Evolutionary conservation across 371 early-diverging fungal species (phyloP).

Genomic region (Mucor mucedo): DNA sequence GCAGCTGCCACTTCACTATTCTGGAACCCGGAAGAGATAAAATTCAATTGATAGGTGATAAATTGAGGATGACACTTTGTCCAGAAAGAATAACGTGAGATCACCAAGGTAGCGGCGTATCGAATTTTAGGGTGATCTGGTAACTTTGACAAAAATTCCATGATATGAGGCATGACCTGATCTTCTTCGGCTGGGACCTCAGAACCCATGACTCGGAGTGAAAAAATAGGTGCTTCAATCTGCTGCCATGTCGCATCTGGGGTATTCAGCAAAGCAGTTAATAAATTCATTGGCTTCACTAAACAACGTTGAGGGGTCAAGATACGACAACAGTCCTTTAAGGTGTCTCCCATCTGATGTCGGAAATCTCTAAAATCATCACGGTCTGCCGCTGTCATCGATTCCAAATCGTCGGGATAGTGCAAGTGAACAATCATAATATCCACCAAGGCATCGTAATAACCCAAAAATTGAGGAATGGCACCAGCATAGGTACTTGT

Average conservation of each 20-base stretch:
- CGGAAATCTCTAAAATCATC: conserved; percentile 96
- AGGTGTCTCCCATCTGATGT: conserved; percentile 95
- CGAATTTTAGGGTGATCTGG: conserved; percentile 91
- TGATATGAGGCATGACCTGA: conserved; percentile 84
- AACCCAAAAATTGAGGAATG: conserved; percentile 59
- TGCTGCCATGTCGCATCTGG: conserved; percentile 80
- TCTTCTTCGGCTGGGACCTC: conserved; percentile 75
- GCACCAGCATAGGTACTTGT: conserved; percentile 47
- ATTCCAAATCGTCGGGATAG: conserved; percentile 74
- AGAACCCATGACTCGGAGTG: conserved; percentile 91
- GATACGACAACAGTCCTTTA: conserved; percentile 91
- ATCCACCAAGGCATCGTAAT: conserved; percentile 77
- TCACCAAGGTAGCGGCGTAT: conserved; percentile 94
- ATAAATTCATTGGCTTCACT: conserved; percentile 63
- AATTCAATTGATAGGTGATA: conserved; percentile 87
- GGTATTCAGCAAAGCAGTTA: conserved; percentile 38
- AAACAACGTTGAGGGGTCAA: conserved; percentile 80
- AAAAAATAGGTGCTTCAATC: conserved; percentile 93
- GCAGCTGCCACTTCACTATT: conserved; percentile 88
- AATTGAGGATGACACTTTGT: conserved; percentile 86
- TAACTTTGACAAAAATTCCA: conserved; percentile 83
- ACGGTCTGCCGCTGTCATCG: conserved; percentile 82
- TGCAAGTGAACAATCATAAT: conserved; percentile 82
- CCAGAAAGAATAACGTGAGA: conserved; percentile 95
- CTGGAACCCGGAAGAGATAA: conserved; percentile 86